A percentile compares a stretch with the other conserved stretches of the same genome.
Conservation (phyloP, 257 asterid genomes). For the Eustoma russellianum region DNA sequence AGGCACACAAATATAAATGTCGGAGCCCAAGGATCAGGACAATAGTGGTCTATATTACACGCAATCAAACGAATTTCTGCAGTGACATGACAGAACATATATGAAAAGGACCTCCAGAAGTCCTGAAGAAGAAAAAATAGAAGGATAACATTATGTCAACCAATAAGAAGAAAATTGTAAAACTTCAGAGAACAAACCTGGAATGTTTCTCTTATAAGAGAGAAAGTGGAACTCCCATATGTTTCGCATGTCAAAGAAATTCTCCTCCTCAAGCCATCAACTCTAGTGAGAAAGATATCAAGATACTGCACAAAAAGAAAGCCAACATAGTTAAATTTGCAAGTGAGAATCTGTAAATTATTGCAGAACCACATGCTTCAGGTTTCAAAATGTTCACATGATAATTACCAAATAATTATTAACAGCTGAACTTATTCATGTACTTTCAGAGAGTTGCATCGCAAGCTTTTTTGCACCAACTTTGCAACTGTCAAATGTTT, state of each 20-base stretch:
- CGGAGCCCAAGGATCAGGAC: no score
- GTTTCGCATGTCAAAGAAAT: conserved; percentile 37
- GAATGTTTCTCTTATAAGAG: conserved; percentile 55
- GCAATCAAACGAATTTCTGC: background rate
- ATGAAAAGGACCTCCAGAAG: no score
- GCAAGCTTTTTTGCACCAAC: no score
- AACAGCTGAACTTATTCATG: no score
- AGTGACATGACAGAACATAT: no score
- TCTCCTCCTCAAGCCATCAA: conserved; percentile 86
- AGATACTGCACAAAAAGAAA: conserved; percentile 63
- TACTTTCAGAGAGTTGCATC: no score
- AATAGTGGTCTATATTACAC: no score
- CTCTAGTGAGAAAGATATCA: conserved; percentile 81
- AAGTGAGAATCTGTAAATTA: no score
- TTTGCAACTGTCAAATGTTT: no score
- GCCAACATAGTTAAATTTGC: background rate
- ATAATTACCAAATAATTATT: no score
- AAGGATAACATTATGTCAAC: no score
- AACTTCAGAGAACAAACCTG: conserved; percentile 39
- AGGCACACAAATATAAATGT: background rate
- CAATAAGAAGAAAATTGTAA: background rate
- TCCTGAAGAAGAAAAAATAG: no score
- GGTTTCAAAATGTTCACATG: background rate
- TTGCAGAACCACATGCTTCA: background rate
- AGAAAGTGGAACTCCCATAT: conserved; percentile 37